Base-by-base conservation (phyloP, 352 stramenopile species). In the Globisporangium megalacanthum region DNA sequence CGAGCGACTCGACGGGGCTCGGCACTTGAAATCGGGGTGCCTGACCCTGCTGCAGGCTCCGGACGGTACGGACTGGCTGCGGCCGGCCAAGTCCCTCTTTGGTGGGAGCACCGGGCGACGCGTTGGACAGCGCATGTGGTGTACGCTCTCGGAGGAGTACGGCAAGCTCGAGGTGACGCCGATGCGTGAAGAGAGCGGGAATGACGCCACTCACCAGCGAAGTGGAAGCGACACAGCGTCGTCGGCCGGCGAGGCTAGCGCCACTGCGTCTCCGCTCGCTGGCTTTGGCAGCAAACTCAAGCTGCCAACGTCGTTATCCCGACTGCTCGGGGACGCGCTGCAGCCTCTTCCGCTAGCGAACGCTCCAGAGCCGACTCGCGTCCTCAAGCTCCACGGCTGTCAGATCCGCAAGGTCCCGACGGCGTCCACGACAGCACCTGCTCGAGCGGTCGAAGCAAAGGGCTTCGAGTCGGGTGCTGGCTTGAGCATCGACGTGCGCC, bases 1-100 rank as follows among this genome's bases (percentile, higher is more conserved):
- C n/a, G 81, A 89, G 63, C 86, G 86, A 39, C 65, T 83, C 9
- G 78, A 91, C 4, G 64, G 68, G 22, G 49, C 59, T 13, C 69
- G 72, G 6, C 56, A 69, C 25, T 31, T 79, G 13, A 87, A 87
- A 61, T 69, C 55, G 6, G 79, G 76, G 1, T 72, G 72, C 37
- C 65, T 87, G 47, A 71, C 70, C 20, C 65, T 89, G n/a, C 45
- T 86, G 3, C 72, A 84, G 37, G 71, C 66, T 6, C 70, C 65
- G 33, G 48, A 71, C 42, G 37, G 42, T 17, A 56, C 49, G 17
- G 37, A 33, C 31, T 45, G 49, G 50, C n/a, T 42, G 7, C 55
- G 70, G 35, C 57, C 58, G 22, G 35, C 45, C 3, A 75, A 77
- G 53, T 51, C 60, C 4, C 46, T 82, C 20, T 77, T 79, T 56